A percentile compares a stretch with the other conserved stretches of the same genome.
Conservation (phyloP, 2,329 filamentous ascomycete genomes). For the Pestalotiopsis sp. region DNA sequence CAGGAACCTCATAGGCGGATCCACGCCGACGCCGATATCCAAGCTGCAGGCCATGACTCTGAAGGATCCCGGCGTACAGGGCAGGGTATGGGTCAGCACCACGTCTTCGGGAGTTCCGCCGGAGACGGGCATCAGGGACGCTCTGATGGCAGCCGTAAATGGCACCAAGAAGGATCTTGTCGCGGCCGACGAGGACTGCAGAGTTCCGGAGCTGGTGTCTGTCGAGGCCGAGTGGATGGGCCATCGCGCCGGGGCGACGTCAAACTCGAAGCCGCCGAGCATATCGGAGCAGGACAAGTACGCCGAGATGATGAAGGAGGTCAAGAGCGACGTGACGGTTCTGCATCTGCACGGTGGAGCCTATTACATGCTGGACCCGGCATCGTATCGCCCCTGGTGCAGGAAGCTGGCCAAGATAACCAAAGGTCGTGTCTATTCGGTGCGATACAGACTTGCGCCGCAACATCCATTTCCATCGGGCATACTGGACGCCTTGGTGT, state of each 20-base stretch:
- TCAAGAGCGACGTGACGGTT: conserved; percentile 62
- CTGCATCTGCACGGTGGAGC: conserved; percentile 80
- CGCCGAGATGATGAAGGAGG: conserved; percentile 67
- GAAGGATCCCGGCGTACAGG: conserved; percentile 59
- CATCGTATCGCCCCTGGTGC: conserved; percentile 61
- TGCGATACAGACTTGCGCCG: conserved; percentile 76
- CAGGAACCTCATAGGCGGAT: conserved; percentile 61
- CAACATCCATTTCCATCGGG: conserved; percentile 76
- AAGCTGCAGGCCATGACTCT: conserved; percentile 57
- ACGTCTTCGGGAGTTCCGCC: conserved; percentile 65
- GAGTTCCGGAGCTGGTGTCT: conserved; percentile 53
- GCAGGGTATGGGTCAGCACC: conserved; percentile 79
- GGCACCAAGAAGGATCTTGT: conserved; percentile 45
- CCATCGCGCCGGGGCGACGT: conserved; percentile 58
- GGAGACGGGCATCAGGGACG: conserved; percentile 57
- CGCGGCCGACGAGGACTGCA: conserved; percentile 29
- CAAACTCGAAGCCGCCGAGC: conserved; percentile 52
- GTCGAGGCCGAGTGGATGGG: conserved; percentile 80
- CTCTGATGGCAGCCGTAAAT: conserved; percentile 60
- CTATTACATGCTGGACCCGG: conserved; percentile 73
- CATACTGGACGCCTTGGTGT: conserved; percentile 71
- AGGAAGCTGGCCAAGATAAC: conserved; percentile 67
- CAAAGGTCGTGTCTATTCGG: conserved; percentile 69
- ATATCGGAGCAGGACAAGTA: conserved; percentile 67
- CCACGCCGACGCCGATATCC: conserved; percentile 53